Base-by-base conservation (phyloP, 805 yeast species). In the Suhomyces sp. region DNA sequence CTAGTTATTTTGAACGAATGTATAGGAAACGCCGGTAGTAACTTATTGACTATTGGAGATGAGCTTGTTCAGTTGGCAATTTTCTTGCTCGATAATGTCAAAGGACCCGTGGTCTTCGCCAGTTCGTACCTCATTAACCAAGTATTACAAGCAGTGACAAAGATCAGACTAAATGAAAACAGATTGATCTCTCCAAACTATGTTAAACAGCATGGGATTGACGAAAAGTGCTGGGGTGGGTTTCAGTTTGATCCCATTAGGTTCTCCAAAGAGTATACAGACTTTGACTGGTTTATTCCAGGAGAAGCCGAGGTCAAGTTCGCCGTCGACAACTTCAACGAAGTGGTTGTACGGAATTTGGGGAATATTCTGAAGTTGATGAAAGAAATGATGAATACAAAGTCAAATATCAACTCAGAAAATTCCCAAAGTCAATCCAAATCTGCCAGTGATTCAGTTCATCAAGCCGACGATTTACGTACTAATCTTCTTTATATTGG, bases 271-370 rank as follows among this genome's bases (percentile, higher is more conserved):
- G 78, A 78, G 12, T 78, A 80, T 54, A 64, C 87, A 31, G 60
- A 75, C 0, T 84, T 90, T 57, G 71, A 76, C 0, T 93, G 99
- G 99, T 89, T 85, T 60, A 64, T 77, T 0, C 97, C 98, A 0
- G 62, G 75, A 1, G 67, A 66, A 2, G 67, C 60, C 2, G 91
- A 86, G 45, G 70, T 89, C 2, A 71, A 71, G 0, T 79, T 81
- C 60, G 92, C 96, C 0, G 76, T 84, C 4, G 77, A 79, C 2
- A 67, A 83, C 9, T 87, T 85, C 57, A 79, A 77, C 19, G 63
- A 61, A 1, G 77, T 86, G 45, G 72, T 81, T 0, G 65, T 73
- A 0, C 72, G 66, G 41, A 68, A 82, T 2, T 66, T 83, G 21
- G 61, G 66, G 0, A 72, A 76, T 21, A 71, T 87, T 13, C 73